phyloP scores from a whole-genome alignment of 2,329 filamentous ascomycete species.

The Botrytis byssoidea region DNA sequence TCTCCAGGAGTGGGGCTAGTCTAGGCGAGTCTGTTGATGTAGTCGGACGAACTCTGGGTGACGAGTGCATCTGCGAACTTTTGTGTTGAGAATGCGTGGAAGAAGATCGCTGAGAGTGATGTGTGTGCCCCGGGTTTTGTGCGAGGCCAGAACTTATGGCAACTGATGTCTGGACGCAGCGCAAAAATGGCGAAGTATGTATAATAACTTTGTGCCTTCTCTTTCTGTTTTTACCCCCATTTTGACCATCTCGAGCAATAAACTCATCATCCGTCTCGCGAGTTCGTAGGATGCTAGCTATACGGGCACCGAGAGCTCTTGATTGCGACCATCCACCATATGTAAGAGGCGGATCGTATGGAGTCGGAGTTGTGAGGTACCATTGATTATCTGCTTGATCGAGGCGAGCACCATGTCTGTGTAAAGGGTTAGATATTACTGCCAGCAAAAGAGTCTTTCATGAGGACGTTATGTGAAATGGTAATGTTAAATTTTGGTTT shows the following conservation, averaged over 20 bases:
- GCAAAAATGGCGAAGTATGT: slow-evolving; percentile 89
- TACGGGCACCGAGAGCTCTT: slow-evolving; percentile 75
- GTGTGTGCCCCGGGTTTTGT: slow-evolving; percentile 49
- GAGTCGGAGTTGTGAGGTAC: slow-evolving; percentile 88
- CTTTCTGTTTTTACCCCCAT: slow-evolving; percentile 43
- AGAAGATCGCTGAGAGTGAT: slow-evolving; percentile 35
- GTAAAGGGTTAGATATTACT: slow-evolving; percentile 21
- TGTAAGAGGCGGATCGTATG: slow-evolving; percentile 92
- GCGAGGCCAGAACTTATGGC: slow-evolving; percentile 84
- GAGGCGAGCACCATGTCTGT: slow-evolving; percentile 84
- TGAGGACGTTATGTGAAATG: background rate
- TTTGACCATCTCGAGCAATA: slow-evolving; percentile 23
- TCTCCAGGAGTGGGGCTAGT: slow-evolving; percentile 35
- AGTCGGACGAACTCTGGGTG: slow-evolving; percentile 35
- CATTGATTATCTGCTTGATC: slow-evolving; percentile 94
- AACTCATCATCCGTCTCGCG: slow-evolving; percentile 44
- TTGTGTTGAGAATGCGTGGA: slow-evolving; percentile 22
- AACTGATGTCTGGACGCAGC: slow-evolving; percentile 89
- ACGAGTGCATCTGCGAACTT: slow-evolving; percentile 33
- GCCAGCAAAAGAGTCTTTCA: background rate
- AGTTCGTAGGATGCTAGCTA: slow-evolving; percentile 67
- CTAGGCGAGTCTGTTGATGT: slow-evolving; percentile 33
- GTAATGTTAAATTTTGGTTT: background rate
- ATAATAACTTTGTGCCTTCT: slow-evolving; percentile 76
- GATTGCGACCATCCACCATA: slow-evolving; percentile 93